Conservation (phyloP, 371 early-diverging fungal genomes). For the Mortierella sp. region DNA sequence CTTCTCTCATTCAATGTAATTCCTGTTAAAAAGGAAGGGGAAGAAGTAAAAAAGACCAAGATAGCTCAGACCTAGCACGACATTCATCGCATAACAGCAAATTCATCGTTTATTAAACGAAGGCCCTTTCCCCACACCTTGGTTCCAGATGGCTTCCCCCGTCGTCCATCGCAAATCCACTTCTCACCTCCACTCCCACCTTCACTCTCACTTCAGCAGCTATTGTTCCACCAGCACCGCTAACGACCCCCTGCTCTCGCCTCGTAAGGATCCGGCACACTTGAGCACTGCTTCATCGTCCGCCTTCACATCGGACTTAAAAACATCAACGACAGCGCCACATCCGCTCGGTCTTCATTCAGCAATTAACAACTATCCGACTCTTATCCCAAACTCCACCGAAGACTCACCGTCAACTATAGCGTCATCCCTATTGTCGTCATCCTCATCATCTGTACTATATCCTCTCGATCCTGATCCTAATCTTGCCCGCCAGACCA, state of each 20-base stretch:
- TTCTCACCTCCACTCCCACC: not conserved
- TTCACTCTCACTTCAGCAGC: not conserved
- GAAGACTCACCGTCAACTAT: not conserved
- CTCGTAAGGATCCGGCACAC: too few species aligned
- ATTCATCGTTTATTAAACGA: not conserved
- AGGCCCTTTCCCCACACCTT: not conserved
- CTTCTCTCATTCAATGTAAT: too few species aligned
- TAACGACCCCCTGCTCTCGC: not conserved
- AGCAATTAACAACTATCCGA: not conserved
- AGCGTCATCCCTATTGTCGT: slow-evolving; percentile 8
- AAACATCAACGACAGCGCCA: not conserved
- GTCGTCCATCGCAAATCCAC: not conserved
- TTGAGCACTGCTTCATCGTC: not conserved
- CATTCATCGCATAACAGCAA: too few species aligned
- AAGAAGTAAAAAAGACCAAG: too few species aligned
- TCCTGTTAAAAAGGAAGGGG: too few species aligned
- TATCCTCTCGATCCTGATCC: slow-evolving; percentile 7
- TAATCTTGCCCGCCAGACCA: slow-evolving; percentile 30
- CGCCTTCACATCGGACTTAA: too few species aligned
- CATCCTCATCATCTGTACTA: slow-evolving; percentile 9
- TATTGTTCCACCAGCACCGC: not conserved
- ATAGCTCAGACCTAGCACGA: too few species aligned
- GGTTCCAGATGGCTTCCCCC: not conserved
- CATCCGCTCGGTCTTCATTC: not conserved
- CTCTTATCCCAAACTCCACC: not conserved